Evolutionary conservation across 768 basidiomycete species (phyloP), one percentile per base, ranked within the genome.

Genomic region (Fistulinella prunicolor): DNA sequence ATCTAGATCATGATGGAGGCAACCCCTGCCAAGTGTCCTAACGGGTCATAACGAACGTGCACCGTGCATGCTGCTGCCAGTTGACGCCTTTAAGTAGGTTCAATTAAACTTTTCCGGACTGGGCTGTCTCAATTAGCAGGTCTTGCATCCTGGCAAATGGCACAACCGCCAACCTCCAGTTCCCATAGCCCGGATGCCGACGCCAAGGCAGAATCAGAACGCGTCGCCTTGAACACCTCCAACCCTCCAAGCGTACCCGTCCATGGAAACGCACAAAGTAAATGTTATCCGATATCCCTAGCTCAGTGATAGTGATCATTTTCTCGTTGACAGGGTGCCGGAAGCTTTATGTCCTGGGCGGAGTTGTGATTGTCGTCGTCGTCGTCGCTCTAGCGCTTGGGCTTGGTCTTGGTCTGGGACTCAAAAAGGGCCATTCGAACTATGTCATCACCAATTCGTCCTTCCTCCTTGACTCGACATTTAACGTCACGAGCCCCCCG

Each of bases 401-500:
- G 6, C 51, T 65, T n/a, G 64, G 66, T 12, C 46, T 65, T 2
- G 61, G 66, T 13, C 34, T 65, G 37, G 61, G 64, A 19, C 52
- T 65, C 36, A 52, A 57, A 42, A 62, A 64, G 29, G 52, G 29
- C 17, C 40, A 41, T 13, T 30, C 50, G 17, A 56, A 38, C 38
- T 45, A 41, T 30, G 52, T 62, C 39, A 44, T 49, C 2, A 64
- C 61, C 14, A 65, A 65, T 36, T 59, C 64, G 14, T 57, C 58
- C 20, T 65, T 68, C 46, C 44, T 68, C 39, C 56, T 68, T 34
- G 59, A 70, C 24, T 37, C 58, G 1, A 50, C 50, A 0, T 71
- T 71, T 22, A 49, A 58, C 13, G 30, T 64, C 43, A 55, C 58
- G 9, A 55, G 47, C 21, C 51, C 63, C 1, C 59, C 75, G 12